A percentile compares a stretch with the other conserved stretches of the same genome.
Conservation (phyloP, 345 rosid species). For the Heritiera fomes region DNA sequence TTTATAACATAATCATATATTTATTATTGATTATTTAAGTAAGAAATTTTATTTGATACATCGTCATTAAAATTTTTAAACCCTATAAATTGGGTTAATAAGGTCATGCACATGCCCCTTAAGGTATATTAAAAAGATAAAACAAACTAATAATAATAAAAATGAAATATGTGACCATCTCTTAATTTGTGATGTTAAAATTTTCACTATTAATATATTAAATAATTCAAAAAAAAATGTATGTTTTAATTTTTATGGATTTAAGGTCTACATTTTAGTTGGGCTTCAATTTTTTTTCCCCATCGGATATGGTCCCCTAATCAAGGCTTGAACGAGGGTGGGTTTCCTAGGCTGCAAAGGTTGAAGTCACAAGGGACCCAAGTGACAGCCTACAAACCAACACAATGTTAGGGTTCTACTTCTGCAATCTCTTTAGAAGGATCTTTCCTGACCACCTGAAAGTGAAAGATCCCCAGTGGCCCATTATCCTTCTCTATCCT, state of each 20-base stretch:
- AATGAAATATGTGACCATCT: no score
- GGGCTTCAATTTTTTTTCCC: neutral
- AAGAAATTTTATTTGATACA: no score
- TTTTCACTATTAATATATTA: no score
- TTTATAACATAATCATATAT: no score
- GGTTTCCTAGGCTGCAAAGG: neutral
- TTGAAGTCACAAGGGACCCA: constrained; percentile 9
- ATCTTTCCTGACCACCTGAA: neutral
- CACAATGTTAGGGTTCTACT: neutral
- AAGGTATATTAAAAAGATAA: no score
- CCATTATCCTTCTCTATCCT: neutral
- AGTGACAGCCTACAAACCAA: constrained; percentile 1
- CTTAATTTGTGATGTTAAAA: no score
- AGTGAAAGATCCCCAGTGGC: constrained; percentile 9
- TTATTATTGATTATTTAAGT: no score
- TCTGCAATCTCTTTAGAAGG: neutral
- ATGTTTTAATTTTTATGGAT: neutral
- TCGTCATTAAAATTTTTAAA: no score
- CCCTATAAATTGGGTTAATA: no score
- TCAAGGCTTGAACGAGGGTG: neutral
- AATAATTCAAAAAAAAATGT: neutral
- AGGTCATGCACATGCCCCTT: no score
- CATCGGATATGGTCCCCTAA: neutral
- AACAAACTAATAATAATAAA: no score
- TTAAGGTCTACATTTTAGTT: neutral